Evolutionary conservation across 139 green algal genomes (phyloP).

Genomic region (Pleodorina starrii): DNA sequence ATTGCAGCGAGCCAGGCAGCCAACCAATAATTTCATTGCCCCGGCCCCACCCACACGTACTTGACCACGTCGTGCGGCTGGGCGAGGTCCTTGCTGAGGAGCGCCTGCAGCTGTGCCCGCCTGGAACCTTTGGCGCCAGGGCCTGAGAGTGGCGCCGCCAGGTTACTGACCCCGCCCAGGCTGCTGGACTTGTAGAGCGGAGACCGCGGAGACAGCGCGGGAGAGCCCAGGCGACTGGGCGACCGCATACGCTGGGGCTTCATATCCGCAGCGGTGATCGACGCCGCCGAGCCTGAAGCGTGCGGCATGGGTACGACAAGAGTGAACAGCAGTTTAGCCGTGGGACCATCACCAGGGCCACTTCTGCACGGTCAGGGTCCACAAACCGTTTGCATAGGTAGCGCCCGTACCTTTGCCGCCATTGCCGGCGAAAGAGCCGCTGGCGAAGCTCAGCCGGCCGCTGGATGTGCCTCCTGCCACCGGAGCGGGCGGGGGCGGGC

Average conservation of each 20-base stretch:
- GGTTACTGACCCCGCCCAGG: not conserved
- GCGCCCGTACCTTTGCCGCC: not conserved
- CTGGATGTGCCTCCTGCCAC: not conserved
- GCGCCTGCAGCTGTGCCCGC: conserved; percentile 15
- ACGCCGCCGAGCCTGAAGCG: not conserved
- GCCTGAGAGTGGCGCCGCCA: not conserved
- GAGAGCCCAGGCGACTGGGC: conserved; percentile 25
- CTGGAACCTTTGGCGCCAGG: not conserved
- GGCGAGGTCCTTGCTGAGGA: conserved; percentile 34
- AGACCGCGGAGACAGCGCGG: conserved; percentile 15
- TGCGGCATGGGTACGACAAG: not conserved
- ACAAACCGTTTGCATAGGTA: too few species aligned
- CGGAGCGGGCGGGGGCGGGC: not conserved
- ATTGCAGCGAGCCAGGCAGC: too few species aligned
- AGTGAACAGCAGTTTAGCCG: too few species aligned
- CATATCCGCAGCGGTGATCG: not conserved
- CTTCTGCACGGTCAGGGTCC: too few species aligned
- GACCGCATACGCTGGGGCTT: not conserved
- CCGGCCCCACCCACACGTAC: conserved; percentile 30
- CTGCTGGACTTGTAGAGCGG: not conserved
- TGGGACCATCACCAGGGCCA: too few species aligned
- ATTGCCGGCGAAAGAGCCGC: not conserved
- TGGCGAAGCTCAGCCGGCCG: not conserved
- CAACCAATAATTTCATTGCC: too few species aligned
- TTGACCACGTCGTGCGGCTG: conserved; percentile 15